These are phyloP conservation scores for Geotrichum candidum DNA, from an alignment of 1,139 yeast genomes.

Conservation along the genomic window DNA sequence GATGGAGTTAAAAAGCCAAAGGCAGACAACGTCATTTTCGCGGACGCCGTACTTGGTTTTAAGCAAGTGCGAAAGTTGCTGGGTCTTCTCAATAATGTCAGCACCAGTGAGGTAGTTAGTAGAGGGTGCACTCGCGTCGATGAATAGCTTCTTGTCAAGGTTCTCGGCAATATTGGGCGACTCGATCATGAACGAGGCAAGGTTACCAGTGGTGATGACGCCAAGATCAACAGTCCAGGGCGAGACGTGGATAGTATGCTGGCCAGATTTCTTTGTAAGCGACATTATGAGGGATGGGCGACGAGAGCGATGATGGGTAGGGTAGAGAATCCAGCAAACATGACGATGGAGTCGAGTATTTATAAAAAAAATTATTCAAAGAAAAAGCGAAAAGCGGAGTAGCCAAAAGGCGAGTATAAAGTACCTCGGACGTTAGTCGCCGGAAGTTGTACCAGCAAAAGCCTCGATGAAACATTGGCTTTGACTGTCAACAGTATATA, in stretches of 20 bases:
- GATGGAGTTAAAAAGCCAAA: constrained; percentile 32
- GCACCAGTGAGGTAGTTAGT: constrained; percentile 24
- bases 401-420: not conserved
- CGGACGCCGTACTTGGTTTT: constrained; percentile 24
- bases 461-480: too few relatives aligned
- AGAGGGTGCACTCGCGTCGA: constrained; percentile 26
- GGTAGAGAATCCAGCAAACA: not conserved
- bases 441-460: not conserved
- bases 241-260: constrained; percentile 4
- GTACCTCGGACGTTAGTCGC: not conserved
- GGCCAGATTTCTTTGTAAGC: not conserved
- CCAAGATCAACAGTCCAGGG: constrained; percentile 6
- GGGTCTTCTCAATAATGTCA: constrained; percentile 23
- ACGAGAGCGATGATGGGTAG: not conserved
- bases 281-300: not conserved
- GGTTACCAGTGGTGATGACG: constrained; percentile 22
- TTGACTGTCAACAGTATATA: too few relatives aligned
- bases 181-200: constrained; percentile 24
- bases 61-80: constrained; percentile 25
- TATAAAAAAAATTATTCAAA: not conserved
- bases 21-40: constrained; percentile 31
- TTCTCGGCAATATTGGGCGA: constrained; percentile 18
- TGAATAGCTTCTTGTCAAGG: constrained; percentile 20
- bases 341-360: not conserved
- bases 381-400: not conserved